Evolutionary conservation across 140 eudicot genomes (phyloP), one percentile per base, ranked within the genome.

Genomic region (Anethum foeniculum): DNA sequence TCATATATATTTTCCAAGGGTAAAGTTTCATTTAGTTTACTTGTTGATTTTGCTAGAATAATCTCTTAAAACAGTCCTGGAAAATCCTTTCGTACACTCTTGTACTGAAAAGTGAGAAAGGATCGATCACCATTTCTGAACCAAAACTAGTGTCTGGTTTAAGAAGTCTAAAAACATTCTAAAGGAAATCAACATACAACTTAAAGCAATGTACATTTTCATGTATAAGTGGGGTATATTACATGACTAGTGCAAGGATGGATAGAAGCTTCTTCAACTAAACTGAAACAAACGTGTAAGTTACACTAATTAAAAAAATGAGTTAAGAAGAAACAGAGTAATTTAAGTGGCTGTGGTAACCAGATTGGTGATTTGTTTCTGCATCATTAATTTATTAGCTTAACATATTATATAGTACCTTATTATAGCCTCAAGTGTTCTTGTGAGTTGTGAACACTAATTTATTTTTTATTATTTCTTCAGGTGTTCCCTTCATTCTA

Each of bases 401-500:
- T 5, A 60, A 25, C 38, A 58, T 60, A 64, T 38, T 36, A 34
- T 34, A 34, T 34, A 34, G 38, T n/a, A n/a, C n/a, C 38, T 34
- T 34, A 34, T 39, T 38, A 9, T 25, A 43, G 39, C 28, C 41
- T 62, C 7, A n/a, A 36, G 15, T 79, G 73, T 80, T 84, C 72
- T 47, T 3, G 39, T 65, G 8, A 73, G 2, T 47, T 3, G 39
- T 65, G 8, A 73, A 4, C 47, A 73, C 44, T 71, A 6, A 36
- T 16, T 8, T 41, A 7, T 78, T 38, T 47, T 75, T 30, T 72
- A 80, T 79, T 86, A 83, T 79, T 87, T 67, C 27, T 87, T 85
- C 83, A 94, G 98, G 98, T 77, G 98, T 94, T 62, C 98, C 98
- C 21, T 94, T 94, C 68, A 89, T 94, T 51, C 90, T 94, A 44